Evolutionary conservation across 176 grass and related monocot genomes (phyloP).

Genomic region (Oryza australiensis): DNA sequence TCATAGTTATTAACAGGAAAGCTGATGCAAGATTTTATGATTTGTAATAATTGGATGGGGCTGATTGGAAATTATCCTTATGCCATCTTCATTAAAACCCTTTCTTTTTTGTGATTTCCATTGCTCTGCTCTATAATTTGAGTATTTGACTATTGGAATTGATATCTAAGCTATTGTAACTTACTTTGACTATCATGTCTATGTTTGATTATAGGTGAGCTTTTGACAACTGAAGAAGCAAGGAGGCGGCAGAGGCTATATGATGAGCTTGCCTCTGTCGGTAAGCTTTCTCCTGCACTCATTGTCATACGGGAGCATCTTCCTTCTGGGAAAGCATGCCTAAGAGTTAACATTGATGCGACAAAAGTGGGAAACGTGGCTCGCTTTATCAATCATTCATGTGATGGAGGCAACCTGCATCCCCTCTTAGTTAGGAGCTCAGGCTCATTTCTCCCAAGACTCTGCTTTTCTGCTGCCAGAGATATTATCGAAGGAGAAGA

Average conservation of each 20-base stretch:
- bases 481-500: constrained; percentile 71
- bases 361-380: constrained; percentile 76
- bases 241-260: constrained; percentile 57
- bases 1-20: neutral
- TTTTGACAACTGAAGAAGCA: constrained; percentile 74
- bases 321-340: constrained; percentile 78
- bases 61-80: neutral
- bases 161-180: neutral
- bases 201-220: constrained; percentile 55
- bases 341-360: constrained; percentile 82
- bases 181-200: neutral
- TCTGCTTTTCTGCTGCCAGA: constrained; percentile 69
- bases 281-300: constrained; percentile 66
- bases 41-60: no score
- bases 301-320: constrained; percentile 84
- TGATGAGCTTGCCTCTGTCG: constrained; percentile 63
- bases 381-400: constrained; percentile 94
- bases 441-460: constrained; percentile 71
- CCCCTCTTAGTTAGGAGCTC: constrained; percentile 69
- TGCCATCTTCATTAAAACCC: neutral
- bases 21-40: neutral
- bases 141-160: neutral
- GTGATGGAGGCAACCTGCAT: constrained; percentile 86
- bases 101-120: constrained; percentile 10
- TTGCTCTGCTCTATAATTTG: neutral